phyloP scores from a whole-genome alignment of 345 rosid genomes.

The sweet orange (Citrus sinensis) region DVS_A1.0 CM039164.1:22330001-22330500 shows the following conservation, averaged over 20 bases:
- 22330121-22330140: not conserved
- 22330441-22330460: not conserved
- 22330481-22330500: conserved; percentile 63
- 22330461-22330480: conserved; percentile 67
- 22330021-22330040: too few relatives aligned
- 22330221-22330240: not conserved
- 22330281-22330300: not conserved
- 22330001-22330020: too few relatives aligned
- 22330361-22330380: conserved; percentile 8
- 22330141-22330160: not conserved
- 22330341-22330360: not conserved
- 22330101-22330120: not conserved
- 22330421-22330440: not conserved
- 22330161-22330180: not conserved
- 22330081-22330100: not conserved
- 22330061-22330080: too few relatives aligned
- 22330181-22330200: not conserved
- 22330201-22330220: not conserved
- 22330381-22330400: not conserved
- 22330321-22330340: not conserved
- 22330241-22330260: not conserved
- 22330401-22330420: not conserved
- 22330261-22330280: not conserved
- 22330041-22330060: too few relatives aligned
- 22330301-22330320: conserved; percentile 5